These are phyloP conservation scores for Neocucurbitaria cava DNA, from an alignment of 2,329 filamentous ascomycete genomes.

Conservation along the genomic window DNA sequence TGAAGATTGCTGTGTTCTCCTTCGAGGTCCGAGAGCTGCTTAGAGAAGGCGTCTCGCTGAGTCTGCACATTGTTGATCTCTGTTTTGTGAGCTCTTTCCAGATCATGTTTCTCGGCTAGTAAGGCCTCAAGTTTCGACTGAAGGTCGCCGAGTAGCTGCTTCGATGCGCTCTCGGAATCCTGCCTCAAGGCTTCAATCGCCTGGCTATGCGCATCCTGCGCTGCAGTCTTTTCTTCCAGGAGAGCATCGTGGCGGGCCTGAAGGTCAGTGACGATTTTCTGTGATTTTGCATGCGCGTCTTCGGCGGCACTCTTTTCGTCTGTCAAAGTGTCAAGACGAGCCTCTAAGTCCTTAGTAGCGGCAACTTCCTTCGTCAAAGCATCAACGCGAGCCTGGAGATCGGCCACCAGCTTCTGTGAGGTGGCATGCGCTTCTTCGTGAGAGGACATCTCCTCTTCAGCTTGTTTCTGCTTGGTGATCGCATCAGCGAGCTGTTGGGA, in stretches of 20 bases:
- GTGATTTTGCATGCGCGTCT: slow-evolving; percentile 32
- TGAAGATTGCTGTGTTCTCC: slow-evolving; percentile 22
- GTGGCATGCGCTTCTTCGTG: slow-evolving; percentile 28
- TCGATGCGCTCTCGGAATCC: slow-evolving; percentile 37
- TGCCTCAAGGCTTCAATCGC: slow-evolving; percentile 40
- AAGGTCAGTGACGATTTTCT: slow-evolving; percentile 37
- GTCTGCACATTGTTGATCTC: slow-evolving; percentile 28
- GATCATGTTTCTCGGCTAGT: slow-evolving; percentile 23
- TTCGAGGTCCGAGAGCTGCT: slow-evolving; percentile 33
- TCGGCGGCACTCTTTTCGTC: slow-evolving; percentile 28
- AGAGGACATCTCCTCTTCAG: slow-evolving; percentile 31
- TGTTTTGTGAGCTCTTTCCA: slow-evolving; percentile 20
- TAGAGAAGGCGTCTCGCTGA: slow-evolving; percentile 24
- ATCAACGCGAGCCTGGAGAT: slow-evolving; percentile 33
- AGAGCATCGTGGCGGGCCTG: slow-evolving; percentile 39
- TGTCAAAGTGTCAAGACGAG: slow-evolving; percentile 17
- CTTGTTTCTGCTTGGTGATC: slow-evolving; percentile 29
- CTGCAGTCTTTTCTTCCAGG: slow-evolving; percentile 37
- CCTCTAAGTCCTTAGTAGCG: slow-evolving; percentile 14
- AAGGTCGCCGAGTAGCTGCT: slow-evolving; percentile 28
- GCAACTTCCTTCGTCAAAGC: slow-evolving; percentile 21
- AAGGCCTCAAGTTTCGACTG: slow-evolving; percentile 22
- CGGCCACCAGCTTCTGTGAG: slow-evolving; percentile 28
- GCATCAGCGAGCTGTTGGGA: slow-evolving; percentile 32
- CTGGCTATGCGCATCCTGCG: slow-evolving; percentile 38